phyloP scores from a whole-genome alignment of 108 stramenopile species.

The Cyclostephanos tholiformis region DNA sequence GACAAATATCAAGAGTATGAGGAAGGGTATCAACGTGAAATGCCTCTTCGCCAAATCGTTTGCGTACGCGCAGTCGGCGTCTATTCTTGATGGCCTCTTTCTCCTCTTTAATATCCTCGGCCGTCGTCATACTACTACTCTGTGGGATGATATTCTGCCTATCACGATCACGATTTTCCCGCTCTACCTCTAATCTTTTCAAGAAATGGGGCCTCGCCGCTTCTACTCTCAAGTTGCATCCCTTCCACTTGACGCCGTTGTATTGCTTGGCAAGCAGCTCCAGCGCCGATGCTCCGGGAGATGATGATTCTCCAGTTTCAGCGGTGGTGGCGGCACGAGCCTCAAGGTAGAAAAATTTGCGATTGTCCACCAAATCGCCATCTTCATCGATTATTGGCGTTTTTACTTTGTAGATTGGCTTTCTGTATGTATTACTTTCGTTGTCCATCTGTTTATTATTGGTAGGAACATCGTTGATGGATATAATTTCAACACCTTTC shows the following conservation, averaged over 20 bases:
- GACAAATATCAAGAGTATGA: slow-evolving; percentile 6
- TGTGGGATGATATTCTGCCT: slow-evolving; percentile 1
- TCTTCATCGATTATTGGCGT: slow-evolving; percentile 20
- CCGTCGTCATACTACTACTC: not conserved
- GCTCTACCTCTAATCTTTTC: slow-evolving; percentile 67
- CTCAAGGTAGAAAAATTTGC: slow-evolving; percentile 42
- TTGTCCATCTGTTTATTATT: slow-evolving; percentile 13
- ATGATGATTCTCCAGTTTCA: slow-evolving; percentile 21
- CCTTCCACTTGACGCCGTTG: slow-evolving; percentile 89
- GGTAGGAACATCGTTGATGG: slow-evolving; percentile 40
- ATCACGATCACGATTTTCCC: slow-evolving; percentile 24
- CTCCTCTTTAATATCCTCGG: slow-evolving; percentile 17
- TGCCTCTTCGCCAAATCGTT: slow-evolving; percentile 71
- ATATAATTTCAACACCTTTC: slow-evolving; percentile 41
- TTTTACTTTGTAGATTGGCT: slow-evolving; percentile 9
- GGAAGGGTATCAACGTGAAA: slow-evolving; percentile 72
- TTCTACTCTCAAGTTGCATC: slow-evolving; percentile 71
- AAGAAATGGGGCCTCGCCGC: slow-evolving; percentile 73
- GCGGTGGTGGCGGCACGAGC: slow-evolving; percentile 20
- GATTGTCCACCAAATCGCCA: slow-evolving; percentile 31
- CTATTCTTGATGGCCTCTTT: slow-evolving; percentile 34
- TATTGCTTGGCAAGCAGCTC: slow-evolving; percentile 65
- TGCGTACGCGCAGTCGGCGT: slow-evolving; percentile 70
- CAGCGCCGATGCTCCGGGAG: slow-evolving; percentile 38
- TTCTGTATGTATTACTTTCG: slow-evolving; percentile 36